Evolutionary conservation across 1,284 basidiomycete species (phyloP).

Genomic region (Naganishia cerealis): DNA sequence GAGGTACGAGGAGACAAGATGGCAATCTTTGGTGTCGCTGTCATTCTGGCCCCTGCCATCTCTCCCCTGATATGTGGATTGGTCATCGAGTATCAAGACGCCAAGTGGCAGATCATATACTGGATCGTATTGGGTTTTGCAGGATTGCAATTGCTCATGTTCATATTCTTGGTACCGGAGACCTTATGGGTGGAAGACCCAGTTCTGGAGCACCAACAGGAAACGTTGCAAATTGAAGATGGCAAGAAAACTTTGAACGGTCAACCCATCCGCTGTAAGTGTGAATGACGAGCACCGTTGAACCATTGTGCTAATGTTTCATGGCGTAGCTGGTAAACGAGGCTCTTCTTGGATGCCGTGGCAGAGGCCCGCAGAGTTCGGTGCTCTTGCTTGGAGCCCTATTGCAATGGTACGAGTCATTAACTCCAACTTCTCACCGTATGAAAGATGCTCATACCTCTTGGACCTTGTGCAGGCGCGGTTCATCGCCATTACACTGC

Average conservation of each 20-base stretch:
- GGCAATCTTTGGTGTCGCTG: slow-evolving; percentile 42
- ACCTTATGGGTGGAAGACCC: slow-evolving; percentile 45
- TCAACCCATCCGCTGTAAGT: slow-evolving; percentile 23
- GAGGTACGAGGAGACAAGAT: slow-evolving; percentile 50
- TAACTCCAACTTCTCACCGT: background rate
- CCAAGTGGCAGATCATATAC: slow-evolving; percentile 44
- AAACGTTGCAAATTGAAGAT: slow-evolving; percentile 11
- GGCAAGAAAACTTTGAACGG: slow-evolving; percentile 25
- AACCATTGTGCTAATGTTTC: background rate
- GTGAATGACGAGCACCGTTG: no score
- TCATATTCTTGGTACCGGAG: slow-evolving; percentile 48
- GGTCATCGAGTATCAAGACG: slow-evolving; percentile 40
- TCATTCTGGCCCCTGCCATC: slow-evolving; percentile 44
- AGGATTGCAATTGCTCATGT: slow-evolving; percentile 41
- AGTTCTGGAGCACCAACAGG: background rate
- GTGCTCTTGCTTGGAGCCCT: slow-evolving; percentile 40
- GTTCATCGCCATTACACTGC: slow-evolving; percentile 40
- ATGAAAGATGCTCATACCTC: slow-evolving; percentile 32
- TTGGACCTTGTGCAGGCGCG: slow-evolving; percentile 21
- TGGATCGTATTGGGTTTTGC: slow-evolving; percentile 48
- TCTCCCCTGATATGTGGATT: slow-evolving; percentile 49
- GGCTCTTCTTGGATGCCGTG: slow-evolving; percentile 49
- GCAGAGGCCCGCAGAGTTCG: slow-evolving; percentile 44
- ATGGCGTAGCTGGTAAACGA: slow-evolving; percentile 23
- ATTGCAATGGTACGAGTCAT: slow-evolving; percentile 38